Evolutionary conservation across 306 rosid genomes (phyloP).

Genomic region (Carpinus viminea): DNA sequence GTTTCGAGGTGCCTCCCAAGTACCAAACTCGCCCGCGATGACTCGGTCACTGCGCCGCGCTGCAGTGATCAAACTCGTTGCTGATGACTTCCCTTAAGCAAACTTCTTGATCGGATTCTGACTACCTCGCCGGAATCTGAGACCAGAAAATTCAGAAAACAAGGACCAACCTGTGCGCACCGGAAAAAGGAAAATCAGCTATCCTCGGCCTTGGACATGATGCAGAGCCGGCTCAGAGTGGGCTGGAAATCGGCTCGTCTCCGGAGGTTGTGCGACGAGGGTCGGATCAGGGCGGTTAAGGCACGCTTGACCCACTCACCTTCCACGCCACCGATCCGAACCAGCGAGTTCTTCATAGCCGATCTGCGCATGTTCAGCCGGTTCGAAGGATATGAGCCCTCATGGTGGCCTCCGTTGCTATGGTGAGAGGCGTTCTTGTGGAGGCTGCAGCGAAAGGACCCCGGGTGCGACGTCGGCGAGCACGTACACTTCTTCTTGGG

Average conservation of each 20-base stretch:
- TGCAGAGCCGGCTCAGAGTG: constrained; percentile 72
- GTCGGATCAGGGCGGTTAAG: constrained; percentile 77
- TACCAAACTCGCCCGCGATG: constrained; percentile 28
- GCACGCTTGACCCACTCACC: constrained; percentile 96
- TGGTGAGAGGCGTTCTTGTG: constrained; percentile 50
- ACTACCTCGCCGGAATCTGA: constrained; percentile 36
- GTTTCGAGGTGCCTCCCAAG: constrained; percentile 4
- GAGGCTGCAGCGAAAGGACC: constrained; percentile 87
- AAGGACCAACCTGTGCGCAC: constrained; percentile 44
- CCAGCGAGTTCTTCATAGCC: constrained; percentile 93
- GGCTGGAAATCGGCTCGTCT: constrained; percentile 71
- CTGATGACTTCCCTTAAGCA: background rate
- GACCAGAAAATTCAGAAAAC: constrained; percentile 38
- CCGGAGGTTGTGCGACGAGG: constrained; percentile 85
- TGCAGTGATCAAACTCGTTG: background rate
- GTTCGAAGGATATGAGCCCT: constrained; percentile 48
- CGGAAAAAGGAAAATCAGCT: constrained; percentile 30
- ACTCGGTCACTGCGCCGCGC: constrained; percentile 15
- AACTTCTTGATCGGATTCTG: constrained; percentile 30
- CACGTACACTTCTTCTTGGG: constrained; percentile 85
- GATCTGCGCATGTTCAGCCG: constrained; percentile 90
- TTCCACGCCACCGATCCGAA: constrained; percentile 88
- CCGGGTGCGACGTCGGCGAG: constrained; percentile 89
- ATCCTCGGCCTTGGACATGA: constrained; percentile 59
- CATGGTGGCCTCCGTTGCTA: constrained; percentile 15